Base-by-base conservation (phyloP, 805 yeast genomes). In the Sugiyamaella mastotermitis region DNA sequence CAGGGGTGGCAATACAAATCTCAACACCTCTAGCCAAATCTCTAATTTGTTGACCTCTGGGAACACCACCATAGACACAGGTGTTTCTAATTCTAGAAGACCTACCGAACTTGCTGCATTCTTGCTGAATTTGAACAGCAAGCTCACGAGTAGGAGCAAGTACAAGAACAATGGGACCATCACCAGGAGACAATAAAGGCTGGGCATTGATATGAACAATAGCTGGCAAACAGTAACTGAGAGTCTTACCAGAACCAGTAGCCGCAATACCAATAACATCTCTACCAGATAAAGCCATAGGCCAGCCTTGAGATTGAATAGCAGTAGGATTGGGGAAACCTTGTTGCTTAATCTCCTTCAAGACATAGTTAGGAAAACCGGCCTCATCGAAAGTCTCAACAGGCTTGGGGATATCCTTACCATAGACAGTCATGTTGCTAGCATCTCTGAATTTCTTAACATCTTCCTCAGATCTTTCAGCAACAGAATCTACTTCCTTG, bases 301-400 rank as follows among this genome's bases (percentile, higher is more conserved):
- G 98, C 98, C 98, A 92, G 71, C 98, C 98, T 72, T 92, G 98
- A 66, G 96, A 86, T 71, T 92, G 98, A 58, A 92, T 92, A 50
- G 86, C 87, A 41, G 98, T 92, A 55, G 98, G 98, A 49, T 70
- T 76, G 40, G 80, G 92, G 70, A 92, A 92, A 45, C 97, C 97
- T 66, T 84, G 87, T 43, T 79, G 79, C 66, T 83, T 76, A 53
- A 92, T 88, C 72, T 90, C 96, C 43, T 66, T 70, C 58, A 92
- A 72, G 31, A 90, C 97, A 61, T 90, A 88, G 53, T 78, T 83
- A 50, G 98, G 98, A 76, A 92, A 90, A 33, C 97, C 97, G 58
- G 96, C 96, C 71, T 92, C 97, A 50, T 92, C 96, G 54, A 92
- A 92, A 35, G 74, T 55, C 51, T 90, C 80, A 57, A 92, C 83